Base-by-base conservation (phyloP, 2,329 filamentous ascomycete genomes). In the Kalaharituber pfeilii region DNA sequence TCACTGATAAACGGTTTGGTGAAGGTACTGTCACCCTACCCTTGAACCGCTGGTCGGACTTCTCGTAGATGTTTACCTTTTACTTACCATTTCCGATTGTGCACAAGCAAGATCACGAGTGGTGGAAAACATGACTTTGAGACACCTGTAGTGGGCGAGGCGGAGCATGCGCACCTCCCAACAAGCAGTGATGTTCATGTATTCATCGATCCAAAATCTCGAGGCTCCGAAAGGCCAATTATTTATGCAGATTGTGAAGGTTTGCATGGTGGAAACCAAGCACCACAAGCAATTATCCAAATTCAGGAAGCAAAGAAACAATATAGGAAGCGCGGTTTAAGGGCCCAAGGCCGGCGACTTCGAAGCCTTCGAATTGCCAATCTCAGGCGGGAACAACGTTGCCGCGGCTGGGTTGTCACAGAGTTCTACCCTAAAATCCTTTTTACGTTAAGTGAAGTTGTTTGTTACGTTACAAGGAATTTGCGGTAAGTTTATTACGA, bases 371-470 rank as follows among this genome's bases (percentile, higher is more conserved):
- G 50, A 67, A 64, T 53, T 64, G 69, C 44, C 6, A 24, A 24
- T 13, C 8, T 45, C 8, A 45, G 8, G 9, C 8, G 18, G 22
- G 39, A 45, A 9, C 11, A 45, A 45, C 11, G 39, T 13, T 45
- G 39, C 39, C 9, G 47, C 9, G 67, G 70, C 55, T 72, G 63
- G 53, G 63, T 67, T 8, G 70, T 73, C 15, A 58, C 64, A 30
- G 63, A 71, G 39, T 59, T 73, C 2, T 73, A 72, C 56, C 71
- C 71, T 29, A 64, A 70, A 24, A 66, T 72, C n/a, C 66, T 73
- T 2, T 72, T 71, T 55, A 71, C 70, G 1, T 73, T 72, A 51
- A 71, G 69, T 3, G 70, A 73, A 57, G 68, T 70, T 7, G 68
- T 73, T 6, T 67, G 71, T 2, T 72, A 72, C 58, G 70, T 73